Base-by-base conservation (phyloP, 345 rosid genomes). In the Hibiscus trionum region DNA sequence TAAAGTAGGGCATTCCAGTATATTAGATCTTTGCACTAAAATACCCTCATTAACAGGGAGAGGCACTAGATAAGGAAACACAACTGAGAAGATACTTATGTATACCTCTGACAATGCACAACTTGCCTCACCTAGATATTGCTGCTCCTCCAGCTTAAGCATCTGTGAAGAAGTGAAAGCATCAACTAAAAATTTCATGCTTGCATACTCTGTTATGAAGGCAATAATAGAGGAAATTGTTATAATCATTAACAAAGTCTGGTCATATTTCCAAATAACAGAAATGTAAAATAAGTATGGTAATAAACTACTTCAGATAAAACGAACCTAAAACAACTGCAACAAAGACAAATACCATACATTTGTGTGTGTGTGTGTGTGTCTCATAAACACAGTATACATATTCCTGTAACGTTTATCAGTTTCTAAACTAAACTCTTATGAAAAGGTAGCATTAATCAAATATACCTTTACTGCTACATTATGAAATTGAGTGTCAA, bases 401-500 rank as follows among this genome's bases (percentile, higher is more conserved):
- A 39, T 39, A 2, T 47, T 16, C 0, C 62, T 29, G 33, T 61
- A 24, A 37, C 11, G 39, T 15, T 58, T 31, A 16, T 58, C 42
- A 71, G 35, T 26, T 11, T 16, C 37, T 27, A 35, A 53, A 69
- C 49, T 37, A 42, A 35, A 37, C 42, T 37, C 3, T 26, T 71
- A 52, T 16, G 57, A 52, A 52, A 52, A 52, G 57, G 57, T n/a
- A 52, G 57, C 57, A 52, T 52, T 52, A 52, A n/a, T 52, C 57
- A 52, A 56, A 56, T 8, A 56, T 56, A 56, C 60, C 60, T 56
- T 56, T 15, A 84, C 93, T 9, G 79, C 90, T 5, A 84, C 79
- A 60, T 85, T 84, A 76, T 88, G 93, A 72, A 89, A 93, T 67
- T 85, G 92, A 57, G 93, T 84, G 71, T 91, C 98, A 62, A 93